Evolutionary conservation across 495 filamentous ascomycete species (phyloP).

Genomic region (Penicillium macrosclerotiorum): DNA sequence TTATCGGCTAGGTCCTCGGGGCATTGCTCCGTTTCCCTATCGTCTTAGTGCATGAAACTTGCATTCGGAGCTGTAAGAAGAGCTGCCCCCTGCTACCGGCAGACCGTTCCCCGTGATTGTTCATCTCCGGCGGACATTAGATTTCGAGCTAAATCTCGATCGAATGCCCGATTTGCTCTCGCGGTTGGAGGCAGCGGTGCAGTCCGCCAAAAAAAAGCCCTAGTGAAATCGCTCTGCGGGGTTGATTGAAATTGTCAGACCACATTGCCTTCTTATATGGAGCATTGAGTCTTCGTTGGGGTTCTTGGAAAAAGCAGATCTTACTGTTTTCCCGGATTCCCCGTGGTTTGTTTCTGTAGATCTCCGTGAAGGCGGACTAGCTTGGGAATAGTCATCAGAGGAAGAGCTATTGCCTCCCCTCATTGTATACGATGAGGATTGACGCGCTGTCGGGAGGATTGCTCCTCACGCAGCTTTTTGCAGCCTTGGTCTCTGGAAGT

Average conservation of each 20-base stretch:
- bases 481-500: slow-evolving; percentile 20
- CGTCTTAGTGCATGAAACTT: slow-evolving; percentile 9
- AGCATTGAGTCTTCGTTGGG: not conserved
- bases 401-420: too few relatives aligned
- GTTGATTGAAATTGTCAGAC: not conserved
- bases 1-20: slow-evolving; percentile 5
- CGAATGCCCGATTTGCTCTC: slow-evolving; percentile 4
- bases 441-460: slow-evolving; percentile 27
- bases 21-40: slow-evolving; percentile 20
- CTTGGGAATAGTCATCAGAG: too few relatives aligned
- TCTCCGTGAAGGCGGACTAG: too few relatives aligned
- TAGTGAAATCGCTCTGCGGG: slow-evolving; percentile 2
- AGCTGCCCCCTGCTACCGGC: slow-evolving; percentile 4
- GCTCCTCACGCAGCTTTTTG: slow-evolving; percentile 29
- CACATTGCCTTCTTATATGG: slow-evolving; percentile 3
- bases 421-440: slow-evolving; percentile 19
- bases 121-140: slow-evolving; percentile 11
- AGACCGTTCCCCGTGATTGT: not conserved
- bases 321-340: too few relatives aligned
- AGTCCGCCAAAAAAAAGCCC: not conserved
- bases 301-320: too few relatives aligned
- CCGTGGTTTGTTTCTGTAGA: too few relatives aligned
- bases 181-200: not conserved
- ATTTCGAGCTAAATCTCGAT: slow-evolving; percentile 1
- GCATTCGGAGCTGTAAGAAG: not conserved